phyloP scores from a whole-genome alignment of 176 grass and related monocot species.

The Elaeis guineensis region DNA sequence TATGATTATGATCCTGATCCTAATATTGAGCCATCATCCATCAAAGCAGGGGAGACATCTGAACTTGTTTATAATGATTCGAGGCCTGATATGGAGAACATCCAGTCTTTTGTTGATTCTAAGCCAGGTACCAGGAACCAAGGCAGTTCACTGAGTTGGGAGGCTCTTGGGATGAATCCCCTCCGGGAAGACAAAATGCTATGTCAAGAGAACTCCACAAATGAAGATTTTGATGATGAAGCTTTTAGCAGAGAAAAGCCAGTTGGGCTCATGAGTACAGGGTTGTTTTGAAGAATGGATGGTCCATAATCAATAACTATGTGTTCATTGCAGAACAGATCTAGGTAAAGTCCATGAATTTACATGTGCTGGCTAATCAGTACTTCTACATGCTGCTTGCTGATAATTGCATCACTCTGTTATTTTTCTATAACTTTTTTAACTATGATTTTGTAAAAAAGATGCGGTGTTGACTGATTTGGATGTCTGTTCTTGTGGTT shows the following conservation, averaged over 20 bases:
- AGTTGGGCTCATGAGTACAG: constrained; percentile 24
- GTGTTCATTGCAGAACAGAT: neutral
- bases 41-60: constrained; percentile 14
- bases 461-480: no score
- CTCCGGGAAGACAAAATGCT: constrained; percentile 28
- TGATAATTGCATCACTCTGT: no score
- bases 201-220: constrained; percentile 45
- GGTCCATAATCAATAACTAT: constrained; percentile 7
- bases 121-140: constrained; percentile 18
- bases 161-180: constrained; percentile 13
- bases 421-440: no score
- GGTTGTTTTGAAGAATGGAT: constrained; percentile 38
- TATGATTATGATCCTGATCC: constrained; percentile 29
- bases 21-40: constrained; percentile 23
- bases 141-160: constrained; percentile 21
- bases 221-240: constrained; percentile 45
- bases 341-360: no score
- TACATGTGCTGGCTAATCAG: no score
- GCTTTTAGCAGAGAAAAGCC: constrained; percentile 27
- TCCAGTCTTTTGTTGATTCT: constrained; percentile 16
- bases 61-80: constrained; percentile 23
- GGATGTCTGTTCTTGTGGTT: no score
- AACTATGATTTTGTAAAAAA: no score
- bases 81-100: constrained; percentile 18
- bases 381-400: no score